Conservation (phyloP, 192 early-diverging fungal genomes). For the Coemansia sp. region DNA sequence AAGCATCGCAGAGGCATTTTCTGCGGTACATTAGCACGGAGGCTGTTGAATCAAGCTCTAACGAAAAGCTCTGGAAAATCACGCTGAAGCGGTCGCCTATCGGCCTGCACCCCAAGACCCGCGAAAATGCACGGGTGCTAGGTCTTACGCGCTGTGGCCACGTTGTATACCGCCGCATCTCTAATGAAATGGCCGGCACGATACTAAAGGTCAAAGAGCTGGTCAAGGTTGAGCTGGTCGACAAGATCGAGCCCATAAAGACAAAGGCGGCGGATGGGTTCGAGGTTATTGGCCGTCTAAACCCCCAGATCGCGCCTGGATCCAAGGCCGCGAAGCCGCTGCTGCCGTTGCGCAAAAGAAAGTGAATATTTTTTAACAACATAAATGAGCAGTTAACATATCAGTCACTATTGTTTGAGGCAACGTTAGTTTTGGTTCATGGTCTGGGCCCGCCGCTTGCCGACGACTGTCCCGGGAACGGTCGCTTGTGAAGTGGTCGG, state of each 20-base stretch:
- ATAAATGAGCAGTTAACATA: neutral
- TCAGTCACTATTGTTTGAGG: neutral
- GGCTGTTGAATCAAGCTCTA: neutral
- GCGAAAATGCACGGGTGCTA: slow-evolving; percentile 52
- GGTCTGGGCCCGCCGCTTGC: slow-evolving; percentile 41
- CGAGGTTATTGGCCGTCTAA: slow-evolving; percentile 47
- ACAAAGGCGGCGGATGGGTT: slow-evolving; percentile 27
- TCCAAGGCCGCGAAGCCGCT: slow-evolving; percentile 49
- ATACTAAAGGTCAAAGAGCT: slow-evolving; percentile 65
- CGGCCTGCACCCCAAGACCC: slow-evolving; percentile 55
- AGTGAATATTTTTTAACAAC: slow-evolving; percentile 1
- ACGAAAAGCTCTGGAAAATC: slow-evolving; percentile 57
- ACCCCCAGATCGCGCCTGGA: slow-evolving; percentile 40
- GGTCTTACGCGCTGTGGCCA: slow-evolving; percentile 58
- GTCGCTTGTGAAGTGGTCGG: neutral
- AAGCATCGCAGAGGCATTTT: neutral
- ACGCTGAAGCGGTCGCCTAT: slow-evolving; percentile 58
- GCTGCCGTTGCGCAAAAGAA: slow-evolving; percentile 25
- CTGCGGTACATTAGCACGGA: slow-evolving; percentile 1
- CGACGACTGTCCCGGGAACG: neutral
- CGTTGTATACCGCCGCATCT: slow-evolving; percentile 56
- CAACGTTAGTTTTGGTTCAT: slow-evolving; percentile 15
- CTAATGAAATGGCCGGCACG: slow-evolving; percentile 56
- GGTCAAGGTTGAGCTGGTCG: slow-evolving; percentile 54
- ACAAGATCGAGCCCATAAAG: slow-evolving; percentile 24